A percentile compares a stretch with the other conserved stretches of the same genome.
phyloP scores from a whole-genome alignment of 2,329 filamentous ascomycete genomes.

The Epichloe hybrida region DNA sequence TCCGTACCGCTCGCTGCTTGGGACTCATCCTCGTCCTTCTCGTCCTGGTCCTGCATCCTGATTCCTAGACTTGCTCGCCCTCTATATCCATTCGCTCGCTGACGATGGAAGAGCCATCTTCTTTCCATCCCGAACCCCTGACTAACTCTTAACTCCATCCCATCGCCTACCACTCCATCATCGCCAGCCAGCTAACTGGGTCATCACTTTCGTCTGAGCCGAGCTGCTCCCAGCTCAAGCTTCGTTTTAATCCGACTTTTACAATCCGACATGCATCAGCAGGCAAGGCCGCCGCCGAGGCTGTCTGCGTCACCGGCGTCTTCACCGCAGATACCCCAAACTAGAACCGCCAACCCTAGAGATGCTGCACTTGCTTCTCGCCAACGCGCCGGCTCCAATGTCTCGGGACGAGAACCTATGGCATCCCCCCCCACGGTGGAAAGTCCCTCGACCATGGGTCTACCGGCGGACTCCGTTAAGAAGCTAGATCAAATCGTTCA shows the following conservation, averaged over 20 bases:
- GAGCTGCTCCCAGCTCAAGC: constrained; percentile 5
- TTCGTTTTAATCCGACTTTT: constrained; percentile 33
- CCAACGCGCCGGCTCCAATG: constrained; percentile 30
- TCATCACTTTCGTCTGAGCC: neutral
- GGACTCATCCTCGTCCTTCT: constrained; percentile 1
- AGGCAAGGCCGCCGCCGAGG: constrained; percentile 61
- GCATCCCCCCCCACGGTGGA: constrained; percentile 36
- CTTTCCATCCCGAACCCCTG: neutral
- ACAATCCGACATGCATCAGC: constrained; percentile 67
- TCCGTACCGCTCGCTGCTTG: neutral
- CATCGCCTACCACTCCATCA: neutral
- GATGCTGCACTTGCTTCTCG: constrained; percentile 36
- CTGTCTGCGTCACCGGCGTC: constrained; percentile 55
- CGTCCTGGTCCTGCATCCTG: neutral
- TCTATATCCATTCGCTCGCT: neutral
- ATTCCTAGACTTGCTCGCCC: neutral
- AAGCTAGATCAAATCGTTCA: constrained; percentile 91
- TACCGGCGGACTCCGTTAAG: constrained; percentile 53
- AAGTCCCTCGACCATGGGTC: constrained; percentile 28
- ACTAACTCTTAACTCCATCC: neutral
- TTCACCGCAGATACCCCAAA: constrained; percentile 51
- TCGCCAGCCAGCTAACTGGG: neutral
- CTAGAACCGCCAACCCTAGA: constrained; percentile 61
- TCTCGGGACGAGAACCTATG: constrained; percentile 24
- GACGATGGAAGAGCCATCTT: constrained; percentile 6